Base-by-base conservation (phyloP, 148 eudicot species). In the Rhododendron kiyosumense region DNA sequence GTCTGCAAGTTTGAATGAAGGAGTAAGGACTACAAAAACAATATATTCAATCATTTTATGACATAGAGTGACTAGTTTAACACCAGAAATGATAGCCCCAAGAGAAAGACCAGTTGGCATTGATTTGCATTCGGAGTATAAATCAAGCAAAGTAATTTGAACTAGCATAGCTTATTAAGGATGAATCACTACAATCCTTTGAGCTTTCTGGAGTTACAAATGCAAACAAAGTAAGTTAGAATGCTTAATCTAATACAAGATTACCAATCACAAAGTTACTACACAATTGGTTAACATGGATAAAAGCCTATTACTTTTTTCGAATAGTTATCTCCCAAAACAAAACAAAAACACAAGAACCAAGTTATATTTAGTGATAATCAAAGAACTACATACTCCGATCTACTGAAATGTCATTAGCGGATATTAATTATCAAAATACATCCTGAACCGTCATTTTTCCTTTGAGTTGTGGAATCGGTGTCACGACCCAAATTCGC, bases 111-210 rank as follows among this genome's bases (percentile, higher is more conserved):
- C 0, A 38, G 43, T 38, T 38, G 43, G 87, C 91, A 87, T 89
- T 13, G 89, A 88, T 81, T 89, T 89, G 86, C 91, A 89, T 5
- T 89, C 89, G 2, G 88, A 85, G 49, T 89, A 87, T 41, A 89
- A 67, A 59, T 89, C 91, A 17, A 89, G 59, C n/a, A 89, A 11
- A 12, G 75, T 78, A 85, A 36, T 85, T n/a, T 67, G 77, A 67
- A 43, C 76, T 83, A 32, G 77, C 78, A 14, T 83, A 79, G 10
- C 79, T 83, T 82, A n/a, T 38, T 51, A 76, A 49, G 52, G 81
- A 83, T 26, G 41, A 78, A 51, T 59, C 85, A 79, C 67, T 80
- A 41, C 46, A 75, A 7, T 1, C 24, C 74, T 54, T 69, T 2
- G 30, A 28, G 49, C 46, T 49, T 8, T 45, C 85, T 48, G 85